phyloP scores from a whole-genome alignment of 31 red algal species.

The Endocladia muricata region DNA sequence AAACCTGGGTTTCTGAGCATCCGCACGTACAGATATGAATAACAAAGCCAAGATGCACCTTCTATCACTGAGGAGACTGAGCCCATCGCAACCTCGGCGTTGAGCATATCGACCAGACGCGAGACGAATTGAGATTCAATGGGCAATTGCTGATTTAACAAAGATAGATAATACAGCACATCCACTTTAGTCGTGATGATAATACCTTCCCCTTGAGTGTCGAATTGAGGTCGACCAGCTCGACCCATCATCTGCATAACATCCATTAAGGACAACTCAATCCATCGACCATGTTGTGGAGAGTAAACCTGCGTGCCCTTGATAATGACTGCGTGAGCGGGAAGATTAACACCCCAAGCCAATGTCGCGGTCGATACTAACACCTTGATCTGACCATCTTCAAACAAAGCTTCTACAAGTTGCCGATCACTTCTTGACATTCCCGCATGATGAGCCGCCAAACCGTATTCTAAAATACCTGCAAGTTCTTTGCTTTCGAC shows the following conservation, averaged over 20 bases:
- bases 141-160: slow-evolving; percentile 77
- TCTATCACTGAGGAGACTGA: slow-evolving; percentile 69
- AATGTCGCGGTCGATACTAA: slow-evolving; percentile 93
- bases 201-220: slow-evolving; percentile 84
- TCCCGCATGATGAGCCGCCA: slow-evolving; percentile 95
- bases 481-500: slow-evolving; percentile 64
- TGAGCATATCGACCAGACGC: slow-evolving; percentile 76
- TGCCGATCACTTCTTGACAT: slow-evolving; percentile 77
- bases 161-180: slow-evolving; percentile 75
- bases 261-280: slow-evolving; percentile 86
- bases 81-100: slow-evolving; percentile 88
- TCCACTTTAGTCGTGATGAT: slow-evolving; percentile 91
- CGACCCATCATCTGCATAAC: slow-evolving; percentile 99
- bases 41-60: slow-evolving; percentile 80
- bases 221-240: slow-evolving; percentile 93
- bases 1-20: slow-evolving; percentile 77
- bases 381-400: slow-evolving; percentile 71
- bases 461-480: slow-evolving; percentile 55
- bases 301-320: slow-evolving; percentile 96
- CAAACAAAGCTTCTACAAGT: slow-evolving; percentile 85
- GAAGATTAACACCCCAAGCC: slow-evolving; percentile 99
- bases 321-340: slow-evolving; percentile 95
- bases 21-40: slow-evolving; percentile 90
- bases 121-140: slow-evolving; percentile 89
- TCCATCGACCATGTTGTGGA: slow-evolving; percentile 71